These are phyloP conservation scores for Lentinula raphanica DNA, from an alignment of 768 basidiomycete species.

Conservation along the genomic window DNA sequence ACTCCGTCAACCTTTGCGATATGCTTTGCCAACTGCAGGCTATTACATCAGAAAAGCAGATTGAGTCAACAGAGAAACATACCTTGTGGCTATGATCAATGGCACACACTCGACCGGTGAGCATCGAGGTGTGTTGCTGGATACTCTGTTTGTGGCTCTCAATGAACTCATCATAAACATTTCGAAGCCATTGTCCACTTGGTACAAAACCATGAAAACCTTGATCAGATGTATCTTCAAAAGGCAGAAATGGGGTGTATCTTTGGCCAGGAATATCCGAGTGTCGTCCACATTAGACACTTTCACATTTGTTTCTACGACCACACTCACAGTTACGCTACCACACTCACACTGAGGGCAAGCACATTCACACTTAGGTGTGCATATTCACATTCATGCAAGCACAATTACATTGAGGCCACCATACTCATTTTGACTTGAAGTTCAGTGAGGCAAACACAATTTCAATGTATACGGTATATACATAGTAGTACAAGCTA, in stretches of 20 bases:
- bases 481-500: too few relatives aligned
- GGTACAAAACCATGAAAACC: constrained; percentile 21
- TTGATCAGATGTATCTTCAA: constrained; percentile 9
- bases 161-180: constrained; percentile 21
- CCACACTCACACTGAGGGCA: too few relatives aligned
- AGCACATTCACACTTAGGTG: too few relatives aligned
- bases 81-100: constrained; percentile 15
- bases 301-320: too few relatives aligned
- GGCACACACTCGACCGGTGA: not conserved
- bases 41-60: not conserved
- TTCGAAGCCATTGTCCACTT: constrained; percentile 16
- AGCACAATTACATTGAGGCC: too few relatives aligned
- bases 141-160: not conserved
- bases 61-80: not conserved
- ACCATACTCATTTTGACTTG: too few relatives aligned
- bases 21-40: constrained; percentile 9
- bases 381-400: too few relatives aligned
- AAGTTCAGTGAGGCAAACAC: too few relatives aligned
- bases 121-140: constrained; percentile 13
- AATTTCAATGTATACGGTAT: too few relatives aligned
- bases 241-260: constrained; percentile 12
- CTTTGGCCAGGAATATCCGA: constrained; percentile 3
- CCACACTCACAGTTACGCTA: too few relatives aligned
- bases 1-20: constrained; percentile 9
- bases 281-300: too few relatives aligned